Evolutionary conservation across 345 rosid species (phyloP).

Genomic region (Euphorbia peplus): DNA sequence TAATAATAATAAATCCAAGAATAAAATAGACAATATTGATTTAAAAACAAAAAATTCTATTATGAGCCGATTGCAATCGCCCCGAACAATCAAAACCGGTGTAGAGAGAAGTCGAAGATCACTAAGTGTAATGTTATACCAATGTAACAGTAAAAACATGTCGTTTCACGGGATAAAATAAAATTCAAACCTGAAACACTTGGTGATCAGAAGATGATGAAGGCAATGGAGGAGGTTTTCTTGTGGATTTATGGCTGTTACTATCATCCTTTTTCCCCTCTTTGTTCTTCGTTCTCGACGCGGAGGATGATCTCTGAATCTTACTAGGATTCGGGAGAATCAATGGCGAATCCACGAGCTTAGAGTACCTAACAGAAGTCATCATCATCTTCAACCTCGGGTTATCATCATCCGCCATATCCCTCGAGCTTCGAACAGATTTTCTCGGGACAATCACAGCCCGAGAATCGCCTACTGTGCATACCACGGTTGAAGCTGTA

Average conservation of each 20-base stretch:
- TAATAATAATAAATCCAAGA: too few species aligned
- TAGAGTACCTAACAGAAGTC: slow-evolving; percentile 31
- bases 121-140: not conserved
- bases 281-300: slow-evolving; percentile 16
- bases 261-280: not conserved
- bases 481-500: slow-evolving; percentile 40
- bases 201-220: slow-evolving; percentile 21
- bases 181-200: slow-evolving; percentile 39
- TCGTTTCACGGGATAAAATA: not conserved
- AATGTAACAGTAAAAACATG: not conserved
- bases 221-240: slow-evolving; percentile 13
- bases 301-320: not conserved
- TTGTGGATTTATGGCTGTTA: slow-evolving; percentile 7
- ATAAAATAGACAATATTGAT: too few species aligned
- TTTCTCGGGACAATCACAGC: slow-evolving; percentile 42
- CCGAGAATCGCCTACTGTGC: slow-evolving; percentile 39
- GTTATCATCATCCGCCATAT: not conserved
- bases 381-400: slow-evolving; percentile 4
- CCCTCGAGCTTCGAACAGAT: slow-evolving; percentile 10
- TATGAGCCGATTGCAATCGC: too few species aligned
- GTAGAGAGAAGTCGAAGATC: not conserved
- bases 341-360: slow-evolving; percentile 20
- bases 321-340: slow-evolving; percentile 6
- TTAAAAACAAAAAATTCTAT: too few species aligned
- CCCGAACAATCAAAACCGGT: not conserved